phyloP scores from a whole-genome alignment of 2,329 filamentous ascomycete genomes.

The Alternaria arbusti region DNA sequence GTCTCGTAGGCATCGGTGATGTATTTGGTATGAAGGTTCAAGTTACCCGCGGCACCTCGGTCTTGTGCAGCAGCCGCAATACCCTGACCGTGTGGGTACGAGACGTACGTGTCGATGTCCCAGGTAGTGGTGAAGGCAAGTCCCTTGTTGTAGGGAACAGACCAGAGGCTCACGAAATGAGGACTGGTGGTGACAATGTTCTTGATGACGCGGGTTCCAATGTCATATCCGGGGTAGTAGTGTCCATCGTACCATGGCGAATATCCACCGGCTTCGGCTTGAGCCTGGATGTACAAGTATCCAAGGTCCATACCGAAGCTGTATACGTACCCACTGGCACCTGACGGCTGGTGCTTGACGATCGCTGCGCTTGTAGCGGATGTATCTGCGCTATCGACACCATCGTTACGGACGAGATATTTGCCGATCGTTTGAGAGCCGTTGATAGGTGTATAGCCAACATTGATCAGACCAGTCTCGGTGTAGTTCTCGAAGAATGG shows the following conservation, averaged over 20 bases:
- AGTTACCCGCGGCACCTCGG: slow-evolving; percentile 5
- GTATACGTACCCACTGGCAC: slow-evolving; percentile 8
- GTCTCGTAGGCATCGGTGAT: slow-evolving; percentile 10
- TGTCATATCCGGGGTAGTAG: slow-evolving; percentile 14
- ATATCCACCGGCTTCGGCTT: slow-evolving; percentile 5
- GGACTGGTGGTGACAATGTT: slow-evolving; percentile 10
- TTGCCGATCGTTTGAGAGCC: slow-evolving; percentile 8
- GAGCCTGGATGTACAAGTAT: slow-evolving; percentile 3
- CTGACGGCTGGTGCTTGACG: slow-evolving; percentile 6
- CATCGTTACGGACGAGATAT: slow-evolving; percentile 1
- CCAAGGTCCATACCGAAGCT: slow-evolving; percentile 14
- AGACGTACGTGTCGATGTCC: slow-evolving; percentile 15
- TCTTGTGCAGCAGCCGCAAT: slow-evolving; percentile 14
- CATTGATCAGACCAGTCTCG: slow-evolving; percentile 1
- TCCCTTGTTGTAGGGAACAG: slow-evolving; percentile 14
- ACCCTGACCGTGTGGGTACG: slow-evolving; percentile 11
- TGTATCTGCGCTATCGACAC: slow-evolving; percentile 6
- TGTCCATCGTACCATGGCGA: slow-evolving; percentile 11
- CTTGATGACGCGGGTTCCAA: slow-evolving; percentile 11
- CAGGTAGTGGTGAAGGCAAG: slow-evolving; percentile 12
- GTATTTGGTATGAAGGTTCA: slow-evolving; percentile 15
- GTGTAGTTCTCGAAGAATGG: slow-evolving; percentile 14
- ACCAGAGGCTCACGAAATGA: slow-evolving; percentile 9
- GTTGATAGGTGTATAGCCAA: slow-evolving; percentile 7
- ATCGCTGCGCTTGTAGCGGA: slow-evolving; percentile 7